These are phyloP conservation scores for Beverwykella pulmonaria DNA, from an alignment of 495 filamentous ascomycete genomes.

Conservation along the genomic window DNA sequence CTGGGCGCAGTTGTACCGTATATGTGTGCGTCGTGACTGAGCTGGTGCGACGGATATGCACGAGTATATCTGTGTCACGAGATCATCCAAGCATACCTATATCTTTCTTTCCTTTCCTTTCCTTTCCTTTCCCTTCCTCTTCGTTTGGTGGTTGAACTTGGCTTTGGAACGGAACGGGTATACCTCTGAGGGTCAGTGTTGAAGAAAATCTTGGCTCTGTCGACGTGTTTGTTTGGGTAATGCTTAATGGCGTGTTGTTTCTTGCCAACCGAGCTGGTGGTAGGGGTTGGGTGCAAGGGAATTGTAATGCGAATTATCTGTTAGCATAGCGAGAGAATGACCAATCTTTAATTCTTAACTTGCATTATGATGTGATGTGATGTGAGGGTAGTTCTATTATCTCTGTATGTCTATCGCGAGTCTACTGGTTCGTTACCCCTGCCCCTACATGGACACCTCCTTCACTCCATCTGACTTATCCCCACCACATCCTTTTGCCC, in stretches of 20 bases:
- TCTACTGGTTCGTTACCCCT: neutral
- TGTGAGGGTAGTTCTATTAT: neutral
- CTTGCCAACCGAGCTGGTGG: too few species aligned
- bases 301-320: neutral
- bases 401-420: neutral
- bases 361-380: too few species aligned
- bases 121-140: neutral
- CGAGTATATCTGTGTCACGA: too few species aligned
- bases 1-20: slow-evolving; percentile 4
- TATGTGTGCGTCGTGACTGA: too few species aligned
- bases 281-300: neutral
- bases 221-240: slow-evolving; percentile 7
- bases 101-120: neutral
- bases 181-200: neutral
- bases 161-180: slow-evolving; percentile 1
- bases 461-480: slow-evolving; percentile 17
- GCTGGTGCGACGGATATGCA: too few species aligned
- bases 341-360: neutral
- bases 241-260: slow-evolving; percentile 9
- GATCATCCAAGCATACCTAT: too few species aligned
- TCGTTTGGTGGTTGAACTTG: neutral
- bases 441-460: neutral
- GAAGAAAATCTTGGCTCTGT: neutral
- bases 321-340: neutral
- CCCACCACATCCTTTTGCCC: slow-evolving; percentile 35